Evolutionary conservation across 176 grass and related monocot species (phyloP).

Genomic region (Oryza australiensis): DNA sequence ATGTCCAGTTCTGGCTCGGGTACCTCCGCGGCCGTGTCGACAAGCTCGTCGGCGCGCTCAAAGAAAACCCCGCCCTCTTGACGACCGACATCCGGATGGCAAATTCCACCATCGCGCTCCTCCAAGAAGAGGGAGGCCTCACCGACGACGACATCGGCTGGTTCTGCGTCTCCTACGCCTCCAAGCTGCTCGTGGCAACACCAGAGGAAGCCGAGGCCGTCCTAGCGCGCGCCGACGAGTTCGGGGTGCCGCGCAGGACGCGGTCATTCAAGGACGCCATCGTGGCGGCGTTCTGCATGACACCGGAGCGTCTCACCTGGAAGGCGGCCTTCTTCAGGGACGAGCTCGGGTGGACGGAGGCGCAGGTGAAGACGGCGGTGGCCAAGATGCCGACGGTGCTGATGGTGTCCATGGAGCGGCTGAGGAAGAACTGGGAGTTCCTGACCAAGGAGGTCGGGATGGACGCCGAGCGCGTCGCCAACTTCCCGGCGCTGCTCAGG

Average conservation of each 20-base stretch:
- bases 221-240: constrained; percentile 27
- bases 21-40: constrained; percentile 20
- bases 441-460: constrained; percentile 40
- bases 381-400: constrained; percentile 40
- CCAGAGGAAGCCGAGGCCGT: constrained; percentile 14
- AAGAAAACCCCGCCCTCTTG: constrained; percentile 31
- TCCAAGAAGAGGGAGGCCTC: constrained; percentile 34
- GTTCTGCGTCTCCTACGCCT: constrained; percentile 24
- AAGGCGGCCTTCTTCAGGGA: constrained; percentile 41
- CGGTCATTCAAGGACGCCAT: constrained; percentile 38
- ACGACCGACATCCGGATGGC: constrained; percentile 18
- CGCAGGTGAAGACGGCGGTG: constrained; percentile 33
- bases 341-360: constrained; percentile 46
- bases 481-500: constrained; percentile 36
- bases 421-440: constrained; percentile 36
- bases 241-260: constrained; percentile 34
- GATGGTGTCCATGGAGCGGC: constrained; percentile 33
- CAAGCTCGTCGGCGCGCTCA: constrained; percentile 38
- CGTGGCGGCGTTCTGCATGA: constrained; percentile 28
- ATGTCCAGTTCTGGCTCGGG: constrained; percentile 35
- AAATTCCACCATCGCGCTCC: constrained; percentile 38
- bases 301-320: constrained; percentile 26
- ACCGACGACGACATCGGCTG: constrained; percentile 34
- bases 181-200: constrained; percentile 37
- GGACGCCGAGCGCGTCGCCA: constrained; percentile 33